A percentile compares a stretch with the other conserved stretches of the same genome.
Conservation (phyloP, 2,329 filamentous ascomycete genomes). For the Nothophaeocryptopus gaeumannii region DNA sequence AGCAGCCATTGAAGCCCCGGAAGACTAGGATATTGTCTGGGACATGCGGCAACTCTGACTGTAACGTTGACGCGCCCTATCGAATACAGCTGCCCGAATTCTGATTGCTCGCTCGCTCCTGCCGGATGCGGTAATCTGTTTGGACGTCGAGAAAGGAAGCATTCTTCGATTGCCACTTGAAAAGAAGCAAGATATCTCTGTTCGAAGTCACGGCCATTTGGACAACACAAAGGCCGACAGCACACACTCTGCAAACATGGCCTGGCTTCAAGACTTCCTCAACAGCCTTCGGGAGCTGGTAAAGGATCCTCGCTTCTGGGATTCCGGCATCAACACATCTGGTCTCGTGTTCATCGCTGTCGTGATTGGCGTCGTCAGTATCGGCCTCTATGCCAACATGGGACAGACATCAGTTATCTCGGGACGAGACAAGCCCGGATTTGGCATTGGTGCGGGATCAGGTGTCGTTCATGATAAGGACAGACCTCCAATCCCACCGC, state of each 20-base stretch:
- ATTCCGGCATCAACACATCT: conserved; percentile 12
- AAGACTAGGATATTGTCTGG: too few relatives aligned
- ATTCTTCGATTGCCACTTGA: too few relatives aligned
- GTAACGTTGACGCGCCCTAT: too few relatives aligned
- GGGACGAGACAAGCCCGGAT: conserved; percentile 15
- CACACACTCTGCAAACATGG: too few relatives aligned
- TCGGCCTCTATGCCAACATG: conserved; percentile 28
- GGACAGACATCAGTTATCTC: conserved; percentile 19
- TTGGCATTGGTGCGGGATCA: conserved; percentile 23
- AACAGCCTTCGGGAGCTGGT: conserved; percentile 1
- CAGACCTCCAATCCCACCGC: conserved; percentile 34
- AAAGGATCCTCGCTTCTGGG: conserved; percentile 3
- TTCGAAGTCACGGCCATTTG: not conserved
- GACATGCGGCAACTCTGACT: too few relatives aligned
- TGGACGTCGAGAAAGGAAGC: not conserved
- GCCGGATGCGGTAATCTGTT: conserved; percentile 1
- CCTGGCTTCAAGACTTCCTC: not conserved
- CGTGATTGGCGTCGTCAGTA: conserved; percentile 24
- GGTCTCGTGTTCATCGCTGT: conserved; percentile 27
- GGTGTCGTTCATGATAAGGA: conserved; percentile 23
- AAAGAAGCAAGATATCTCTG: too few relatives aligned
- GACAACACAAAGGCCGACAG: not conserved
- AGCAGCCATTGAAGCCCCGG: too few relatives aligned
- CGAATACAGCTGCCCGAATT: too few relatives aligned
- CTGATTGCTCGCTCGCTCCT: not conserved